Evolutionary conservation across 352 stramenopile genomes (phyloP).

Genomic region (Globisporangium irregulare): DNA sequence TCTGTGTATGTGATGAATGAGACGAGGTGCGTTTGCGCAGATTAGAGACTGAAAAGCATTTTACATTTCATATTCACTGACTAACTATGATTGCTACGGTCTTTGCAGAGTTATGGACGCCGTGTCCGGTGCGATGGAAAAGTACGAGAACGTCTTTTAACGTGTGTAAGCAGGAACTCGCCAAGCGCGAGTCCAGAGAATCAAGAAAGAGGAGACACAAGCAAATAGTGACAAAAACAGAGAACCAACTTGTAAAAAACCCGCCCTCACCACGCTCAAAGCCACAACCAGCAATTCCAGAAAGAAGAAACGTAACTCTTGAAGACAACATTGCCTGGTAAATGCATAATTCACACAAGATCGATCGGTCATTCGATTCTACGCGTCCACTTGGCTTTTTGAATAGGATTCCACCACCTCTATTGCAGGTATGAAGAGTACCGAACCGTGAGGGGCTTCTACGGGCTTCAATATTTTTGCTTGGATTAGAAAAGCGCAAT

Average conservation of each 20-base stretch:
- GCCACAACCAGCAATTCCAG: background rate
- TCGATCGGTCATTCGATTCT: background rate
- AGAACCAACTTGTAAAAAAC: background rate
- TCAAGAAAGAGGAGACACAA: background rate
- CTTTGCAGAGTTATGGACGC: constrained; percentile 68
- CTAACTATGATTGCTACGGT: background rate
- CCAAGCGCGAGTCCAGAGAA: background rate
- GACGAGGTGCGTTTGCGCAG: constrained; percentile 34
- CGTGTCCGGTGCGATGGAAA: constrained; percentile 85
- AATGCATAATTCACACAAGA: background rate
- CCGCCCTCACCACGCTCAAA: background rate
- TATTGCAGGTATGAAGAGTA: no score
- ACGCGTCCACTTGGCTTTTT: background rate
- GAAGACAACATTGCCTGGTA: background rate
- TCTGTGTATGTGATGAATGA: constrained; percentile 90
- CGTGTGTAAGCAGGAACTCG: background rate
- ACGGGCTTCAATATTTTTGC: no score
- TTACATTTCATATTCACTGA: background rate
- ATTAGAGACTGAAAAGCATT: background rate
- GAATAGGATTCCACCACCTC: no score
- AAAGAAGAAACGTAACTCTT: background rate
- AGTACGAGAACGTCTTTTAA: constrained; percentile 84
- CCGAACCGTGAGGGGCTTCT: no score
- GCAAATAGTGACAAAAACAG: background rate
- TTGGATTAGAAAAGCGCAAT: no score